Evolutionary conservation across 208 protist genomes (phyloP).

Genomic region (Acanthamoeba triangularis): DNA sequence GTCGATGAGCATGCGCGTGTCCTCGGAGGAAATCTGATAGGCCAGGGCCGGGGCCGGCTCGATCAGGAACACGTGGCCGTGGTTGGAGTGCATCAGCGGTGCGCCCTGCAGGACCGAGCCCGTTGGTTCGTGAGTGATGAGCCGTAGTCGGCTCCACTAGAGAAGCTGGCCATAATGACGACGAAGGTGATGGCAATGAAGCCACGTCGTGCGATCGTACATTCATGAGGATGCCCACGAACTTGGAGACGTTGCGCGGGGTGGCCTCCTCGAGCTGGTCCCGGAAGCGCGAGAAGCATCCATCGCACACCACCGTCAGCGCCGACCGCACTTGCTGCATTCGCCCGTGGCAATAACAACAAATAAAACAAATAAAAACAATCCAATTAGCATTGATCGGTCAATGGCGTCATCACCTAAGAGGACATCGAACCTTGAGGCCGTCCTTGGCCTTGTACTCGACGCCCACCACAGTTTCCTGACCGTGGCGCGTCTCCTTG

Average conservation of each 20-base stretch:
- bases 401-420: too few species aligned
- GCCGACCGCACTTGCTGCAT: not conserved
- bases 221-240: not conserved
- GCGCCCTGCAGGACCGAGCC: not conserved
- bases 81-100: slow-evolving; percentile 84
- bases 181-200: not conserved
- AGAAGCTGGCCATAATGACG: too few species aligned
- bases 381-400: too few species aligned
- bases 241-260: not conserved
- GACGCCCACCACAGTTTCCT: not conserved
- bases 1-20: slow-evolving; percentile 87
- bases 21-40: slow-evolving; percentile 79
- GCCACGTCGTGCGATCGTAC: too few species aligned
- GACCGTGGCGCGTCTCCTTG: not conserved
- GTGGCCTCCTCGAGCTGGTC: slow-evolving; percentile 41
- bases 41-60: slow-evolving; percentile 94
- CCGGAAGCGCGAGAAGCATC: slow-evolving; percentile 46
- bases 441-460: slow-evolving; percentile 41
- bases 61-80: slow-evolving; percentile 95
- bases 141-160: too few species aligned
- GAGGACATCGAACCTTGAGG: not conserved
- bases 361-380: too few species aligned
- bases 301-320: slow-evolving; percentile 16
- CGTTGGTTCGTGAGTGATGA: too few species aligned
- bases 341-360: slow-evolving; percentile 9